A percentile compares a stretch with the other conserved stretches of the same genome.
Conservation (phyloP, 225 moss, liverwort and hornwort genomes). For the Sphagnum contortum region DNA sequence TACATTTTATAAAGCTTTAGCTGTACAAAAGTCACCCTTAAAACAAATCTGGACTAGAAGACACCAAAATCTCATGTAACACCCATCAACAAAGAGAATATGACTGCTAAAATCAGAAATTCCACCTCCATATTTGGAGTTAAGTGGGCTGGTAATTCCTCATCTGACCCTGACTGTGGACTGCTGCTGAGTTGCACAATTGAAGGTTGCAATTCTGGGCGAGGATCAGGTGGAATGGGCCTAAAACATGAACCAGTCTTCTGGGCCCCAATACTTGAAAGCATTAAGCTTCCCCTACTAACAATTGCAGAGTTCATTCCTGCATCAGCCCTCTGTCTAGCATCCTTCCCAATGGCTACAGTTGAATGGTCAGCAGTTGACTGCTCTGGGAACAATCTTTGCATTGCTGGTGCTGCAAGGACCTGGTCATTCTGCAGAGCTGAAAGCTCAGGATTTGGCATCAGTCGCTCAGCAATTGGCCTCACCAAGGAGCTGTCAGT, state of each 20-base stretch:
- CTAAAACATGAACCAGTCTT: no score
- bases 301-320: no score
- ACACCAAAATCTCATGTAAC: no score
- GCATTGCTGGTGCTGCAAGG: constrained; percentile 20
- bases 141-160: constrained; percentile 61
- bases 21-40: no score
- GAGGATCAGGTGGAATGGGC: no score
- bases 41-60: no score
- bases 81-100: no score
- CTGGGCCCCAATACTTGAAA: no score
- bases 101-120: background rate
- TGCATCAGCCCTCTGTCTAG: constrained; percentile 26
- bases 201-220: constrained; percentile 24
- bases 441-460: constrained; percentile 18
- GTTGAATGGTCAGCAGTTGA: constrained; percentile 22
- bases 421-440: constrained; percentile 20
- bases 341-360: constrained; percentile 15
- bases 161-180: constrained; percentile 68
- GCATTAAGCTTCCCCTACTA: no score
- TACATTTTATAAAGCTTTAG: no score
- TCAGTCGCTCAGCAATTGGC: constrained; percentile 21
- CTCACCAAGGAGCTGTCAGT: constrained; percentile 40
- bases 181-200: constrained; percentile 45
- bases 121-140: constrained; percentile 60
- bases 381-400: constrained; percentile 24